Conservation (phyloP, 768 basidiomycete genomes). For the Mycena albidolilacea region DNA sequence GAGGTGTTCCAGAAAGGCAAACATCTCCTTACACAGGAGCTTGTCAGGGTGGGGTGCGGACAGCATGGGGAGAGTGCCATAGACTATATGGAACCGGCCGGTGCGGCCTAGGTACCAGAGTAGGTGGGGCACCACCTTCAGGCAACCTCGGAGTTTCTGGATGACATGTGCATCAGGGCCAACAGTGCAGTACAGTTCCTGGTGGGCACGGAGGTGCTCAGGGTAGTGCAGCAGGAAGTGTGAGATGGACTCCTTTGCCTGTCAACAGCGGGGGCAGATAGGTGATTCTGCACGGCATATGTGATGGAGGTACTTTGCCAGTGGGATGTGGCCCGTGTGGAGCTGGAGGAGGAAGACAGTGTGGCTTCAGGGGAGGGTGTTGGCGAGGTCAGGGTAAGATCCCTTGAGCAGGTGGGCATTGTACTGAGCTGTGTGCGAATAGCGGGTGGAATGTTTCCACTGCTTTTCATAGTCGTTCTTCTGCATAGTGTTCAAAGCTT, state of each 20-base stretch:
- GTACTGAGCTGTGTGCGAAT: background rate
- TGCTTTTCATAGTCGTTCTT: conserved; percentile 1
- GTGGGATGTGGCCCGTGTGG: conserved; percentile 37
- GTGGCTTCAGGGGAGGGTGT: background rate
- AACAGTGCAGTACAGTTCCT: background rate
- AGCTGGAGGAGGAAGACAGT: conserved; percentile 40
- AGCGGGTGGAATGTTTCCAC: background rate
- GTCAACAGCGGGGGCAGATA: conserved; percentile 35
- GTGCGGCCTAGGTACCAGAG: conserved; percentile 15
- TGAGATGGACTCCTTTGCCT: conserved; percentile 26
- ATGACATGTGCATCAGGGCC: background rate
- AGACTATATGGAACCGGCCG: conserved; percentile 37
- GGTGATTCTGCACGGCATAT: conserved; percentile 39
- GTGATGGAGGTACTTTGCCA: conserved; percentile 41
- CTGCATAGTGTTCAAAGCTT: background rate
- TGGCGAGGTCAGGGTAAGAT: background rate
- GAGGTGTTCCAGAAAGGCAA: no score
- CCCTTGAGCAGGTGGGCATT: background rate
- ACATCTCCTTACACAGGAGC: no score
- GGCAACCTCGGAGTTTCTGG: background rate
- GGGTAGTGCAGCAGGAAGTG: conserved; percentile 39
- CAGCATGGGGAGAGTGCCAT: conserved; percentile 41
- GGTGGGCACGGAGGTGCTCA: background rate
- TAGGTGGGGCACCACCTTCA: conserved; percentile 14
- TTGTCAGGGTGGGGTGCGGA: no score